These are phyloP conservation scores for Ustilago cynodontis DNA, from an alignment of 1,284 basidiomycete genomes.

Conservation along the genomic window DNA sequence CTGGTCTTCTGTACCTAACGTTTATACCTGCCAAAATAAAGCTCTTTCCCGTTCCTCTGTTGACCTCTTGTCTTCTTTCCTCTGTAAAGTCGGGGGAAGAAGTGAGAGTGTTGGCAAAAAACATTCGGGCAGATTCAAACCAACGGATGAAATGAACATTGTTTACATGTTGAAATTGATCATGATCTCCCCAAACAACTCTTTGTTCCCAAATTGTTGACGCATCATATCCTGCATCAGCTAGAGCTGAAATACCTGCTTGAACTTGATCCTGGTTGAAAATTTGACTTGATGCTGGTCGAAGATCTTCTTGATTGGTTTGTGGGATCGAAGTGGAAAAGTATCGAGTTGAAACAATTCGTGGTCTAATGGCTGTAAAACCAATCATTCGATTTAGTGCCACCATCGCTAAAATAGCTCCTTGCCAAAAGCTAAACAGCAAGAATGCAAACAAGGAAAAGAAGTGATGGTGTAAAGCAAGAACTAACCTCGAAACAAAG, in stretches of 20 bases:
- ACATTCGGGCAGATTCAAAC: constrained; percentile 61
- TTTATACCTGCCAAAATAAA: constrained; percentile 59
- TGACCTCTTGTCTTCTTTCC: constrained; percentile 39
- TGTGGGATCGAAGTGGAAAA: too few species aligned
- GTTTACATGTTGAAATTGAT: constrained; percentile 64
- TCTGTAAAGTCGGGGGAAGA: constrained; percentile 7
- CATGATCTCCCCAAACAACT: constrained; percentile 58
- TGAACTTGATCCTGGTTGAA: constrained; percentile 10
- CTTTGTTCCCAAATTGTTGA: constrained; percentile 45
- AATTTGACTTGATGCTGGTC: constrained; percentile 21
- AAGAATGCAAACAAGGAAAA: neutral
- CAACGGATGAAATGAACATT: constrained; percentile 64
- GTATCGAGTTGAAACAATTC: too few species aligned
- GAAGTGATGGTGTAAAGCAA: neutral
- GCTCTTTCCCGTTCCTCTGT: constrained; percentile 48
- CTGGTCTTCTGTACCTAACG: constrained; percentile 60
- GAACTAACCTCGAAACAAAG: too few species aligned
- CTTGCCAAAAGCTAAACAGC: neutral
- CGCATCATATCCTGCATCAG: constrained; percentile 24
- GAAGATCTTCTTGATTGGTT: constrained; percentile 10
- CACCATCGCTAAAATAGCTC: too few species aligned
- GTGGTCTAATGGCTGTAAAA: neutral
- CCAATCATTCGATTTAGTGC: neutral
- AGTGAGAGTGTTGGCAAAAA: constrained; percentile 32
- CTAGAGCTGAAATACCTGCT: constrained; percentile 14